Base-by-base conservation (phyloP, 2,329 filamentous ascomycete genomes). In the Xylaria digitata region DNA sequence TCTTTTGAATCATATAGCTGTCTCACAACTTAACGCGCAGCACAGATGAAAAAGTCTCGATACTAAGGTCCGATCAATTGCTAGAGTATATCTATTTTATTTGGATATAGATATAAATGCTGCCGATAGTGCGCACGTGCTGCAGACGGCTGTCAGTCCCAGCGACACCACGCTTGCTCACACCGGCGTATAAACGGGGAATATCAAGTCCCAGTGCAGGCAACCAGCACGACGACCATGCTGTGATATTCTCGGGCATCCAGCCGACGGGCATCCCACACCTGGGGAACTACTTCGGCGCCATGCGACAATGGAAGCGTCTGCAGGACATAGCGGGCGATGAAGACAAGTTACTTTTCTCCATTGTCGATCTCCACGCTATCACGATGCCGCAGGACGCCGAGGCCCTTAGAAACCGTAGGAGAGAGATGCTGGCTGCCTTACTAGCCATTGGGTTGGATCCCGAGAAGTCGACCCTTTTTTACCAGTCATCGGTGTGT, bases 221-320 rank as follows among this genome's bases (percentile, higher is more conserved):
- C 61, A 57, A 19, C 23, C 48, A 52, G 21, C 45, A 40, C 13
- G 56, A 60, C 7, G 56, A 60, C 7, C 54, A 70, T 68, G 69
- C 67, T 3, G 84, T 91, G 66, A 88, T 98, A 75, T 97, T 99
- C 83, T 98, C 96, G 3, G 96, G 94, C 60, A 99, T 99, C 73
- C 96, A 99, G 79, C 96, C 96, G 19, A 99, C 96, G 0, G 96
- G 95, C 42, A 86, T 96, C 26, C 96, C 96, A 15, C 96, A 99
- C 78, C 82, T 99, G 34, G 96, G 96, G 62, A 99, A 99, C 81
- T 99, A 97, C 79, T 86, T 97, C 11, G 96, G 96, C 30, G 96
- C 96, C 17, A 82, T 99, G 62, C 87, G 89, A 57, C 89, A 93
- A 84, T 99, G 96, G 96, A 91, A 92, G 53, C 85, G 86, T 67